Conservation (phyloP, 305 asterid genomes). For the Ilex paraguariensis region DNA sequence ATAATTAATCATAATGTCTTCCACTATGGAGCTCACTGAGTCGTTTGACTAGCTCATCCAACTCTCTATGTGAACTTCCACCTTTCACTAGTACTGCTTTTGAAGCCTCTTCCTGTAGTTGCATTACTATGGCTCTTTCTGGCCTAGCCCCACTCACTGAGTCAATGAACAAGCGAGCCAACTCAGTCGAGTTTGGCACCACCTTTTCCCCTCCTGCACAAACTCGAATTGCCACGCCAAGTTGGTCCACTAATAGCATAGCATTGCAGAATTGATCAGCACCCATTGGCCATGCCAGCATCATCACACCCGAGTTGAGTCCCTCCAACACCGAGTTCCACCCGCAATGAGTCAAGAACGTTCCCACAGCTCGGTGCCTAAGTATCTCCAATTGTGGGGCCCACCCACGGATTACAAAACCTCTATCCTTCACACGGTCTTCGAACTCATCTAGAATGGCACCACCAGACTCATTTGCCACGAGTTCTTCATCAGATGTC, state of each 20-base stretch:
- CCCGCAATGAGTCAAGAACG: conserved; percentile 25
- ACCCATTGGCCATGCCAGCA: conserved; percentile 27
- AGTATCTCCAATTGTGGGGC: conserved; percentile 22
- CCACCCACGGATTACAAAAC: conserved; percentile 24
- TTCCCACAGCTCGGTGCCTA: conserved; percentile 12
- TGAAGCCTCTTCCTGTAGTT: conserved; percentile 2
- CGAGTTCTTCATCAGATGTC: not conserved
- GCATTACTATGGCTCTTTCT: not conserved
- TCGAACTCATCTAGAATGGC: conserved; percentile 10
- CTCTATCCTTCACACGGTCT: conserved; percentile 20
- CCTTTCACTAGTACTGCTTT: conserved; percentile 2
- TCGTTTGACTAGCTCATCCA: conserved; percentile 11
- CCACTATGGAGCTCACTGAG: conserved; percentile 3
- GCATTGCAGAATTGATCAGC: conserved; percentile 20
- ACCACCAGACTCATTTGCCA: not conserved
- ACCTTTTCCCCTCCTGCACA: conserved; percentile 7
- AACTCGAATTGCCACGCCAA: conserved; percentile 13
- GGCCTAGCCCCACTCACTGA: conserved; percentile 5
- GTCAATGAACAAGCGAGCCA: conserved; percentile 12
- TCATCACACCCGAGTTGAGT: conserved; percentile 7
- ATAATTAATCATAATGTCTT: not conserved
- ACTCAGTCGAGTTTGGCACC: conserved; percentile 5
- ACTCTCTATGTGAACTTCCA: conserved; percentile 21
- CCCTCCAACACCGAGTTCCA: conserved; percentile 24
- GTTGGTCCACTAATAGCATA: conserved; percentile 10